phyloP scores from a whole-genome alignment of 108 stramenopile genomes.

The Phaeodactylum tricornutum region DNA sequence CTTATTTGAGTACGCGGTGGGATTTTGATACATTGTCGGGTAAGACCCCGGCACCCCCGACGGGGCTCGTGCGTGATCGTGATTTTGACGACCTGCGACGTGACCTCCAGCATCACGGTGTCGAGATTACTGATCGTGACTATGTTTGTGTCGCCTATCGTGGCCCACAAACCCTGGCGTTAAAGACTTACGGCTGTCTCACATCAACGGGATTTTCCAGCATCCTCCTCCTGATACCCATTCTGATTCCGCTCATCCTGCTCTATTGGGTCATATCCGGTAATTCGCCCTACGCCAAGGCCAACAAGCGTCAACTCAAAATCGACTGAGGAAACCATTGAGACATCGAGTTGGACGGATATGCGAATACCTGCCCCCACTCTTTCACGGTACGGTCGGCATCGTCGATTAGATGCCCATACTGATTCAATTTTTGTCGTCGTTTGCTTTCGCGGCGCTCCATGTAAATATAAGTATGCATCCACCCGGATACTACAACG shows the following conservation, averaged over 20 bases:
- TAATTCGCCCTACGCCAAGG: too few species aligned
- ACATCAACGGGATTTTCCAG: too few species aligned
- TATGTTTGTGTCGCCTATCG: slow-evolving; percentile 24
- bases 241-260: too few species aligned
- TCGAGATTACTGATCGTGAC: slow-evolving; percentile 9
- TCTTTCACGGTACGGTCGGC: too few species aligned
- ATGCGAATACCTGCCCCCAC: too few species aligned
- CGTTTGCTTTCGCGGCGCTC: slow-evolving; percentile 1
- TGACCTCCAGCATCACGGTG: background rate
- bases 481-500: slow-evolving; percentile 43
- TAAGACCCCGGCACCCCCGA: background rate
- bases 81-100: background rate
- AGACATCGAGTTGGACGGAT: too few species aligned
- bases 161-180: slow-evolving; percentile 7
- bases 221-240: too few species aligned
- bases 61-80: background rate
- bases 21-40: slow-evolving; percentile 9
- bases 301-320: too few species aligned
- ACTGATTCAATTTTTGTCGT: background rate
- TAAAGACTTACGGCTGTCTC: slow-evolving; percentile 4
- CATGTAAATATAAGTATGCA: slow-evolving; percentile 30
- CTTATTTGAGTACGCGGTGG: slow-evolving; percentile 14
- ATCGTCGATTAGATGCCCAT: too few species aligned
- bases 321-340: too few species aligned
- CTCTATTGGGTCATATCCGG: too few species aligned